These are phyloP conservation scores for Oryza glaberrima DNA, from an alignment of 176 grass and related monocot species.

Conservation along the genomic window DNA sequence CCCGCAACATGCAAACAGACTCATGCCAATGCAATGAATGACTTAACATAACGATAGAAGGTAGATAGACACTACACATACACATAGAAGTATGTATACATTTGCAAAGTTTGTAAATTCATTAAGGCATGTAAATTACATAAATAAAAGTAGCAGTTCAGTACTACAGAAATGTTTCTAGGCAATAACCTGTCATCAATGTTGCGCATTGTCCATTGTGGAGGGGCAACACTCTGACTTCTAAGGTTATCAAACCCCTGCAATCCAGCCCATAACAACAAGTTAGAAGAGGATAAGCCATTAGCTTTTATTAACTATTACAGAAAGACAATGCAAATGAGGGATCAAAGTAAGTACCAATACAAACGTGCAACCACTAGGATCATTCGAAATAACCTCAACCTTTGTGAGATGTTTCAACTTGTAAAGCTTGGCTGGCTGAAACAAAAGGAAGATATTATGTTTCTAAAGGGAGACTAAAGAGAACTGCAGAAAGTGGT, in stretches of 20 bases:
- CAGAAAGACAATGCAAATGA: conserved; percentile 40
- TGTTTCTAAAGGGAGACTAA: conserved; percentile 27
- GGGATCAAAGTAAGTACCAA: conserved; percentile 65
- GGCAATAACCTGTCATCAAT: conserved; percentile 93
- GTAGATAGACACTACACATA: conserved; percentile 1
- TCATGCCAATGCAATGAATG: conserved; percentile 16
- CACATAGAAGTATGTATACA: neutral
- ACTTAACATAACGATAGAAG: neutral
- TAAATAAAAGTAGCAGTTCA: conserved; percentile 34
- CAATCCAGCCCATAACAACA: conserved; percentile 31
- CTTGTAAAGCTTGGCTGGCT: conserved; percentile 96
- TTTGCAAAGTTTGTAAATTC: conserved; percentile 21
- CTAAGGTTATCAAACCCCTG: conserved; percentile 99
- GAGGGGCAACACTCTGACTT: conserved; percentile 91
- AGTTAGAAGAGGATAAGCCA: conserved; percentile 40
- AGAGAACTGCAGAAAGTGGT: conserved; percentile 7
- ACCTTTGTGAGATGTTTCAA: conserved; percentile 97
- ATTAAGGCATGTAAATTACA: conserved; percentile 15
- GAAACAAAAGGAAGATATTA: conserved; percentile 32
- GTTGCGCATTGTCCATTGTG: conserved; percentile 99
- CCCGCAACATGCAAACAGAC: conserved; percentile 24
- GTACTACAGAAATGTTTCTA: conserved; percentile 50
- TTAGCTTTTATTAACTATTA: conserved; percentile 27
- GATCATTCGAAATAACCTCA: conserved; percentile 96
- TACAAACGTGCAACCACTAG: conserved; percentile 96